These are phyloP conservation scores for Fallopia convolvulus DNA, from an alignment of 148 eudicot genomes.

Conservation along the genomic window DNA sequence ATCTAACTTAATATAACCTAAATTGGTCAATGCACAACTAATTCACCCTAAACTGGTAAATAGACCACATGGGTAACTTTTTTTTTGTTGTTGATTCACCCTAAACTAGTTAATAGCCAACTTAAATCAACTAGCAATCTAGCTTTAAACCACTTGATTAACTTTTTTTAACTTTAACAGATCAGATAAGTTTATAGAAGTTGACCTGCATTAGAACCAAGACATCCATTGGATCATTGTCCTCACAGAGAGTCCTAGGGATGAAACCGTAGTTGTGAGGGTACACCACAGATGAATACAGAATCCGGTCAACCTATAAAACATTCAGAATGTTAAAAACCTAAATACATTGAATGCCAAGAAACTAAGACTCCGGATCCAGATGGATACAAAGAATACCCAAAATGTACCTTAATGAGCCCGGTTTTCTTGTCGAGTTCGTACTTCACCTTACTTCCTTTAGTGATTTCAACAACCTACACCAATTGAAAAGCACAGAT, in stretches of 20 bases:
- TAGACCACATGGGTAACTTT: too few species aligned
- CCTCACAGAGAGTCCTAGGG: constrained; percentile 66
- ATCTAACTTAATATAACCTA: not conserved
- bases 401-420: constrained; percentile 50
- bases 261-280: constrained; percentile 95
- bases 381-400: not conserved
- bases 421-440: constrained; percentile 96
- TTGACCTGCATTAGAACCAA: constrained; percentile 62
- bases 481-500: not conserved
- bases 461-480: constrained; percentile 71
- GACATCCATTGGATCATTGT: constrained; percentile 66
- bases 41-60: not conserved
- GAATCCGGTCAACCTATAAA: constrained; percentile 75
- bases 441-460: constrained; percentile 91
- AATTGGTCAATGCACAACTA: not conserved
- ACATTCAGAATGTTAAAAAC: not conserved
- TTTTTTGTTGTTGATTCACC: not conserved
- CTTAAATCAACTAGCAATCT: not conserved
- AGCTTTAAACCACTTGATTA: not conserved
- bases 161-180: not conserved
- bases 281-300: constrained; percentile 91
- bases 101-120: not conserved
- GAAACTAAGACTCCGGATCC: constrained; percentile 3
- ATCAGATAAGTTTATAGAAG: not conserved
- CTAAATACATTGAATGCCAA: not conserved